phyloP scores from a whole-genome alignment of 768 basidiomycete genomes.

The Phylloporus sp. region DNA sequence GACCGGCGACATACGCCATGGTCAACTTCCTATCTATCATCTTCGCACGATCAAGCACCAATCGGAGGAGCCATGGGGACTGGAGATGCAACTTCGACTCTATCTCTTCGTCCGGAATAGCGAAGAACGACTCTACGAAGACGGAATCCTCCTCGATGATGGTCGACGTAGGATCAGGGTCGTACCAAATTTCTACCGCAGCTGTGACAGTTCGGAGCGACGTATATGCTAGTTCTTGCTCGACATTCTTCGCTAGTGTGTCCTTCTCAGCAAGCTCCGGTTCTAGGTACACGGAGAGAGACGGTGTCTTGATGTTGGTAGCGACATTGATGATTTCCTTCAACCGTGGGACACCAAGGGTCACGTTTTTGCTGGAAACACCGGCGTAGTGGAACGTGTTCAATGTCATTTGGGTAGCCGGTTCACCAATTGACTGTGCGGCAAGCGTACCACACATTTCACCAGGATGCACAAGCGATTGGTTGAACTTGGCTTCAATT shows the following conservation, averaged over 20 bases:
- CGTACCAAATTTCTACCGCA: constrained; percentile 97
- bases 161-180: constrained; percentile 86
- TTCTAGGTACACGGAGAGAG: constrained; percentile 86
- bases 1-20: constrained; percentile 91
- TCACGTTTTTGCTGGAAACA: constrained; percentile 99
- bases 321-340: constrained; percentile 99
- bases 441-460: constrained; percentile 99
- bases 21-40: constrained; percentile 97
- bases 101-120: constrained; percentile 96
- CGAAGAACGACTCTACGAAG: constrained; percentile 99
- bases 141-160: constrained; percentile 95
- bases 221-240: constrained; percentile 91
- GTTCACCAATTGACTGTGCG: constrained; percentile 98
- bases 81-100: constrained; percentile 87
- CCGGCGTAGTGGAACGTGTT: constrained; percentile 99
- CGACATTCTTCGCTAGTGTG: constrained; percentile 77
- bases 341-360: constrained; percentile 96
- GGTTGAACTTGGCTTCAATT: constrained; percentile 94
- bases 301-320: constrained; percentile 97
- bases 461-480: constrained; percentile 86
- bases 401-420: constrained; percentile 98
- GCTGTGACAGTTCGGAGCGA: constrained; percentile 92
- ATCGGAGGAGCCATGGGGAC: constrained; percentile 95
- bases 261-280: constrained; percentile 61
- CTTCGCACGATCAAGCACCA: constrained; percentile 94